These are phyloP conservation scores for Emydomyces testavorans DNA, from an alignment of 2,329 filamentous ascomycete genomes.

Conservation along the genomic window DNA sequence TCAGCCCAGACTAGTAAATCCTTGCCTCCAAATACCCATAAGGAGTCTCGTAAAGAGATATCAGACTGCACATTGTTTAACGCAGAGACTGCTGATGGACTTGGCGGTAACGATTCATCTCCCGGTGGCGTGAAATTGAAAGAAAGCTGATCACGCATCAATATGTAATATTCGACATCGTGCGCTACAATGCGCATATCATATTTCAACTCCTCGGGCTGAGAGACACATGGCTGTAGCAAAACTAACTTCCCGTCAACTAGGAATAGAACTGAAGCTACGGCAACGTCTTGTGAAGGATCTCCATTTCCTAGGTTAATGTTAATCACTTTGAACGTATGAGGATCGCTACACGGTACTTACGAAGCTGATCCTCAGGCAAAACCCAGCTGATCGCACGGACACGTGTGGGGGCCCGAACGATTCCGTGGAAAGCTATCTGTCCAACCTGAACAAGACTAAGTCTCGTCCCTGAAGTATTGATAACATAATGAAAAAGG, in stretches of 20 bases:
- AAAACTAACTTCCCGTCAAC: constrained; percentile 94
- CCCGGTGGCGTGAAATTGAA: constrained; percentile 38
- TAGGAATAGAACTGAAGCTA: constrained; percentile 88
- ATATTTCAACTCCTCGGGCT: constrained; percentile 79
- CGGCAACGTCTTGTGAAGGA: constrained; percentile 86
- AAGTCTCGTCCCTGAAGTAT: constrained; percentile 56
- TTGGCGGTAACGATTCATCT: constrained; percentile 40
- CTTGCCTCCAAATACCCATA: constrained; percentile 88
- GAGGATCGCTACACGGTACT: constrained; percentile 20
- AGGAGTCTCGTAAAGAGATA: constrained; percentile 62
- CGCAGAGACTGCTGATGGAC: constrained; percentile 36
- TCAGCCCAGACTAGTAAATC: constrained; percentile 83
- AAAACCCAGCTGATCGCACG: constrained; percentile 91
- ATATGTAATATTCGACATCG: constrained; percentile 87
- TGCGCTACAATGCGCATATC: constrained; percentile 96
- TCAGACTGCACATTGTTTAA: constrained; percentile 36
- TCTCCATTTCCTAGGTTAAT: constrained; percentile 59
- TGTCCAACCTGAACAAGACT: constrained; percentile 88
- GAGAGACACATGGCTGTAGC: constrained; percentile 73
- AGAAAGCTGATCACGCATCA: constrained; percentile 71
- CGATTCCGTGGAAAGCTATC: constrained; percentile 93
- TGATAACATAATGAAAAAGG: constrained; percentile 86
- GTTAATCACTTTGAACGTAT: background rate
- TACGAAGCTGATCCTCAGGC: constrained; percentile 73
- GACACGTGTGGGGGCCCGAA: constrained; percentile 82